Percentiles rank a stretch among this genome's conserved stretches.
These are phyloP conservation scores for Tetrapisispora pingtungensis DNA, from an alignment of 805 yeast species.

Conservation along the genomic window DNA sequence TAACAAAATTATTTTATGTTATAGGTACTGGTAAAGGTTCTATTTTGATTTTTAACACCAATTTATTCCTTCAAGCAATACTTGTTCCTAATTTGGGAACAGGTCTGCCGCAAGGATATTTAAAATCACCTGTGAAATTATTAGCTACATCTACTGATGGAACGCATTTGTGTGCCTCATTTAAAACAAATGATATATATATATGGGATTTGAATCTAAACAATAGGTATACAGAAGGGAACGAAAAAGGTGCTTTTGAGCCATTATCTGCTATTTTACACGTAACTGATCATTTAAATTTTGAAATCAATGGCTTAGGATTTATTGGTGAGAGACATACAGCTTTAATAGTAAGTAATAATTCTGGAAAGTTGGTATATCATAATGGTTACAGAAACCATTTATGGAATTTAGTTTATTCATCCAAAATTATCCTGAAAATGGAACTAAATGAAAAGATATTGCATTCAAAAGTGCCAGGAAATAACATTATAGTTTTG, in stretches of 20 bases:
- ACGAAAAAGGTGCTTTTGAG: neutral
- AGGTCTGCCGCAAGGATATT: neutral
- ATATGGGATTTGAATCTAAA: constrained; percentile 50
- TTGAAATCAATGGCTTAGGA: constrained; percentile 34
- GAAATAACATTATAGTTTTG: constrained; percentile 1
- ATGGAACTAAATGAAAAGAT: constrained; percentile 10
- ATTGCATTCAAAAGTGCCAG: constrained; percentile 8
- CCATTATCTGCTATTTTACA: constrained; percentile 22
- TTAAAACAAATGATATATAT: constrained; percentile 49
- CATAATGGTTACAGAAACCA: constrained; percentile 53
- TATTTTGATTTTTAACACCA: constrained; percentile 56
- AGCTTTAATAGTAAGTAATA: constrained; percentile 46
- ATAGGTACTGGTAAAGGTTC: constrained; percentile 66
- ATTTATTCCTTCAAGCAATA: constrained; percentile 44
- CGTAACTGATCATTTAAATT: constrained; percentile 27
- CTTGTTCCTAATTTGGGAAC: constrained; percentile 13
- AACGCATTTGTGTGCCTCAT: constrained; percentile 59
- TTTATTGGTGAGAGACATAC: constrained; percentile 45
- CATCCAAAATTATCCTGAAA: constrained; percentile 10
- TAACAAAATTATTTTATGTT: constrained; percentile 38
- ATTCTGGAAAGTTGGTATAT: constrained; percentile 43
- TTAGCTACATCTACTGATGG: constrained; percentile 61
- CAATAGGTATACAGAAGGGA: neutral
- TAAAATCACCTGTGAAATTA: constrained; percentile 41
- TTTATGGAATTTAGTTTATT: constrained; percentile 20